Evolutionary conservation across 805 yeast genomes (phyloP), one percentile per base, ranked within the genome.

Genomic region (Candida jianshihensis): DNA sequence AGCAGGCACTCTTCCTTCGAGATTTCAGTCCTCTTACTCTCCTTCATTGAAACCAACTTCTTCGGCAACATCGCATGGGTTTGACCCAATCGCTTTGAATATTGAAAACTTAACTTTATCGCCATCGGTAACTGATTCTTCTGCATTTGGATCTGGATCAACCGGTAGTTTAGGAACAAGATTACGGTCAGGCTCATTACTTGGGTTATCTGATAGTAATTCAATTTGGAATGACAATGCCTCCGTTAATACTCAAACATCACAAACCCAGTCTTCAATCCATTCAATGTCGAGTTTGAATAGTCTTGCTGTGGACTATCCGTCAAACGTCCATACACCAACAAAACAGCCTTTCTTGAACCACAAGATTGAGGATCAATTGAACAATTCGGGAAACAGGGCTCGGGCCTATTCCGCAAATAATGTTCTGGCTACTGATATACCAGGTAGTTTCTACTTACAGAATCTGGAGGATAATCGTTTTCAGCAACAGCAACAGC

Each of bases 1-100:
- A 44, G 83, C 92, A 2, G 92, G 92, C 3, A 84, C 94, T 12
- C 61, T 84, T 33, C 90, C 92, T 8, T 77, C 88, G 16, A 61
- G 80, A 33, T 67, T 78, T 37, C 51, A 60, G 30, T 53, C 65
- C 18, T 56, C 39, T 8, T 44, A 34, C 31, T 35, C 54, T 6
- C 43, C 56, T 17, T 44, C 49, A 13, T 44, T 47, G 38, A 46
- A 32, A 24, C 36, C 29, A 26, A 26, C 29, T 14, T 14, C 18
- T 11, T 26, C 29, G 6, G 6, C 43, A 14, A 11, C 47, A 4
- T 28, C 42, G 9, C 18, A 31, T 10, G 30, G 37, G 16, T 29
- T 45, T 29, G 56, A 51, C 33, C 49, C 51, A 15, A 36, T 34
- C 13, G 24, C 53, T 25, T 36, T 51, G 33, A 47, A 41, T 33